Evolutionary conservation across 148 eudicot species (phyloP), one percentile per base, ranked within the genome.

Genomic region (Mesembryanthemum crystallinum): DNA sequence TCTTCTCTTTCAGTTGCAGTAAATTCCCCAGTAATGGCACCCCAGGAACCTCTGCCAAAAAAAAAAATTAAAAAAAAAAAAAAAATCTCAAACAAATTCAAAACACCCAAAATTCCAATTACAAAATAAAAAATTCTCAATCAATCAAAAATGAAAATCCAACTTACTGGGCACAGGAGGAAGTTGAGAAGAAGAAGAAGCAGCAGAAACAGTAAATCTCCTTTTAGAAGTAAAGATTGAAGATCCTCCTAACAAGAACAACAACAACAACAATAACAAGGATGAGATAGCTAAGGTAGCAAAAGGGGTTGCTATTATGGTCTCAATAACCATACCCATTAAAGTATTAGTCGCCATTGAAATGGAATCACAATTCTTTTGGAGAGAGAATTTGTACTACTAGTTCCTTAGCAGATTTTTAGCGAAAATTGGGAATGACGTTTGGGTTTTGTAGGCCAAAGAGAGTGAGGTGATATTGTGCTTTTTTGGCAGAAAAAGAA

Each of bases 1-100:
- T 92, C 83, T 92, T 90, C 87, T 92, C 97, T 66, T 85, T 90
- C 62, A 90, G 52, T 37, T 90, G 93, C 76, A 90, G 79, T 81
- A 90, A 77, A 81, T 90, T 90, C 61, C 96, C 98, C 23, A 92
- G 43, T 71, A 92, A 71, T 10, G 93, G 98, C 74, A 86, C 29
- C 64, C 96, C 92, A 8, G 90, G 90, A 33, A 92, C 87, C 83
- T 82, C 92, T 92, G n/a, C n/a, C n/a, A 87, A 82, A 82, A 17
- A 12, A 76, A 0, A 15, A 58, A 8, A 7, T 69, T 0, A 54
- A 13, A 55, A 15, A 32, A 45, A 23, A 57, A 47, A 23, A 43
- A 9, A 67, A 21, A 39, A 8, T 58, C 9, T 27, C 62, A 24
- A 43, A 8, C 28, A 24, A n/a, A 0, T 58, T n/a, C n/a, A n/a